These are phyloP conservation scores for Castanospermum australe DNA, from an alignment of 306 rosid genomes.

Conservation along the genomic window DNA sequence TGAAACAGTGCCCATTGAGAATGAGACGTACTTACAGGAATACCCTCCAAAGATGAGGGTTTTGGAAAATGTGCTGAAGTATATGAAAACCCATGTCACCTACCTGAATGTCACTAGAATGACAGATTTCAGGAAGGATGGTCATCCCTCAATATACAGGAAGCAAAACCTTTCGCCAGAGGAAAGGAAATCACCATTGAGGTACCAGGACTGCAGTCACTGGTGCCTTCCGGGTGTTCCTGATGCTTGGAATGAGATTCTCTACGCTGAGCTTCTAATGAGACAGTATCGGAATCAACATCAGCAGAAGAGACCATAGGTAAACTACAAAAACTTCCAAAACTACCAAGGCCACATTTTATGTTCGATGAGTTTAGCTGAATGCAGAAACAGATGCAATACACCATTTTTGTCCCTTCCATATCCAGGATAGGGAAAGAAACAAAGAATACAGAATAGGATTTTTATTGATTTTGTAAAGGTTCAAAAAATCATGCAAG, in stretches of 20 bases:
- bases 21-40: slow-evolving; percentile 66
- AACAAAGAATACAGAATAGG: slow-evolving; percentile 24
- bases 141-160: slow-evolving; percentile 91
- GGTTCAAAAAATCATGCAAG: too few relatives aligned
- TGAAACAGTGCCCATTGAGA: slow-evolving; percentile 70
- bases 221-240: slow-evolving; percentile 99
- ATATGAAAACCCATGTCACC: slow-evolving; percentile 76
- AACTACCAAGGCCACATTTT: slow-evolving; percentile 4
- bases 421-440: slow-evolving; percentile 20
- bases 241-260: slow-evolving; percentile 85
- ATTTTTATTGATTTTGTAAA: slow-evolving; percentile 1
- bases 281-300: slow-evolving; percentile 44
- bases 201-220: slow-evolving; percentile 93
- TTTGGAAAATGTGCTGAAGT: slow-evolving; percentile 65
- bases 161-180: slow-evolving; percentile 53
- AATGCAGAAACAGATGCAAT: slow-evolving; percentile 23
- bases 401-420: slow-evolving; percentile 22
- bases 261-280: slow-evolving; percentile 68
- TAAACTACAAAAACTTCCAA: slow-evolving; percentile 27
- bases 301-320: slow-evolving; percentile 58
- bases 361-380: slow-evolving; percentile 15
- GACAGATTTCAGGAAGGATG: slow-evolving; percentile 94
- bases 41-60: slow-evolving; percentile 76
- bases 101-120: slow-evolving; percentile 82
- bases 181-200: slow-evolving; percentile 63